Conservation (phyloP, 192 early-diverging fungal genomes). For the Helicostylum pulchrum region DNA sequence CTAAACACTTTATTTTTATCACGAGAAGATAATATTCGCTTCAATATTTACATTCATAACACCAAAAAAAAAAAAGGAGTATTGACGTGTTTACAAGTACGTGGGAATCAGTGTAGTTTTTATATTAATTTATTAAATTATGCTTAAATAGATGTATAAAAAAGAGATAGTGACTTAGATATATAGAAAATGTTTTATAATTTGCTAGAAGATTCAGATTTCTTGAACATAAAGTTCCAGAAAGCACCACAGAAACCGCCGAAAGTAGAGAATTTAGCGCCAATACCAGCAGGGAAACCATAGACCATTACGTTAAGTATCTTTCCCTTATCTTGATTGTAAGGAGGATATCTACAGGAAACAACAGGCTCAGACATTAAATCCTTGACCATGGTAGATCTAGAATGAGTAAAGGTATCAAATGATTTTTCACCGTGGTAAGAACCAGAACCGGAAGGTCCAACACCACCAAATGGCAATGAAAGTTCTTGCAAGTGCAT, state of each 20-base stretch:
- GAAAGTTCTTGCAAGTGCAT: conserved; percentile 52
- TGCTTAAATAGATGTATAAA: too few species aligned
- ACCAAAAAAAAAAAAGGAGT: too few species aligned
- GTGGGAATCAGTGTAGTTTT: too few species aligned
- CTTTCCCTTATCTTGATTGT: conserved; percentile 25
- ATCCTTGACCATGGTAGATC: conserved; percentile 52
- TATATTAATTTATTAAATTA: too few species aligned
- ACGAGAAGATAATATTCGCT: too few species aligned
- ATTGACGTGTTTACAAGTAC: too few species aligned
- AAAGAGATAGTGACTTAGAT: too few species aligned
- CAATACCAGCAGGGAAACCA: conserved; percentile 13
- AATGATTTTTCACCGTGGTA: conserved; percentile 77
- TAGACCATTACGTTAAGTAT: conserved; percentile 19
- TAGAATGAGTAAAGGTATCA: conserved; percentile 67
- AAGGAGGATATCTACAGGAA: conserved; percentile 37
- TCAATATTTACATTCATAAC: too few species aligned
- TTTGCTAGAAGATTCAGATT: background rate
- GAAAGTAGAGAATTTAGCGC: conserved; percentile 11
- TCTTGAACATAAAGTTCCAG: conserved; percentile 1
- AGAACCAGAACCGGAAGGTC: conserved; percentile 71
- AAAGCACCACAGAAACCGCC: conserved; percentile 4
- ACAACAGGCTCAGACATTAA: conserved; percentile 32
- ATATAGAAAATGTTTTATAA: too few species aligned
- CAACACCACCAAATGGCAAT: conserved; percentile 81
- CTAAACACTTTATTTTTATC: too few species aligned